Conservation (phyloP, 228 moss, liverwort and hornwort genomes). For the Sphagnum magellanicum region DNA sequence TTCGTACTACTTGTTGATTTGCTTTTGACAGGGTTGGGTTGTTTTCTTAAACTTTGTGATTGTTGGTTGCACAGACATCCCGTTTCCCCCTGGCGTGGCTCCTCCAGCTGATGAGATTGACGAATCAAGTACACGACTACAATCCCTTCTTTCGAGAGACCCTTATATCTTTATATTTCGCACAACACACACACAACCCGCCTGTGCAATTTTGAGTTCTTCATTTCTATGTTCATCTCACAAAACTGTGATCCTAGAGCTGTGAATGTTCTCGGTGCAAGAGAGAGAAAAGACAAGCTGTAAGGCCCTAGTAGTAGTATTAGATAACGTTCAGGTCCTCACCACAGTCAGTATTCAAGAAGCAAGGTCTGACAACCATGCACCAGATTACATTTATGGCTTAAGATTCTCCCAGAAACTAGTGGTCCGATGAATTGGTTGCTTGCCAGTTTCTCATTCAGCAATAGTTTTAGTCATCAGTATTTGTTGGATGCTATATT, state of each 20-base stretch:
- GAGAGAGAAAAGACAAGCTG: background rate
- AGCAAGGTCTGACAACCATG: too few relatives aligned
- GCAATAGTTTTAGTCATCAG: too few relatives aligned
- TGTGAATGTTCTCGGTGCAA: background rate
- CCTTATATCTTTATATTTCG: background rate
- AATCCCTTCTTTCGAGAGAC: background rate
- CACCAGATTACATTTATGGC: background rate
- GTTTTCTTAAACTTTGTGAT: too few relatives aligned
- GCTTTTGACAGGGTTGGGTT: too few relatives aligned
- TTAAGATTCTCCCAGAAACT: background rate
- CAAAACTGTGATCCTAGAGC: background rate
- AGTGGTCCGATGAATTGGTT: background rate
- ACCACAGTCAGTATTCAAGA: too few relatives aligned
- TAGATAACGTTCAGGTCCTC: too few relatives aligned
- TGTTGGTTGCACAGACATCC: constrained; percentile 45
- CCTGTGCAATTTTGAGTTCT: too few relatives aligned
- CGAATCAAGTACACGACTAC: constrained; percentile 63
- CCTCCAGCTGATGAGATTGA: constrained; percentile 90
- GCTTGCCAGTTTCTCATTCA: background rate
- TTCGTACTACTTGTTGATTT: too few relatives aligned
- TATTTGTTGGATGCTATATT: background rate
- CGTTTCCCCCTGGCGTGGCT: constrained; percentile 74
- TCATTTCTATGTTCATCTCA: too few relatives aligned
- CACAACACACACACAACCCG: too few relatives aligned
- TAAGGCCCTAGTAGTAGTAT: background rate